These are phyloP conservation scores for Phytopythium delawarense DNA, from an alignment of 352 stramenopile species.

Conservation along the genomic window DNA sequence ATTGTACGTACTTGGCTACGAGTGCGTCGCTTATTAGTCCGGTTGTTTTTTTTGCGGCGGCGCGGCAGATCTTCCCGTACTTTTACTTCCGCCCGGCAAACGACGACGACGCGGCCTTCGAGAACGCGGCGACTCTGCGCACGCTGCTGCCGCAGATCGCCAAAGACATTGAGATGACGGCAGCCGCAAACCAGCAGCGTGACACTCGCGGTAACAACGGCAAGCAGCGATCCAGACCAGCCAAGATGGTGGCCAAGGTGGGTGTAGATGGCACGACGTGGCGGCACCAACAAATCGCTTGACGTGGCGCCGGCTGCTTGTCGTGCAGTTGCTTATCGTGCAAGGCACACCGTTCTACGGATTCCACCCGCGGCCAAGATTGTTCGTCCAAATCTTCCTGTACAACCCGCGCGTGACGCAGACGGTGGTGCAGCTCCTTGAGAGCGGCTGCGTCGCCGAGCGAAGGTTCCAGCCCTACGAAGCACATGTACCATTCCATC, in stretches of 20 bases:
- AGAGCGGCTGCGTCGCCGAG: constrained; percentile 72
- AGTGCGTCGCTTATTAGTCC: background rate
- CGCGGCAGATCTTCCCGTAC: constrained; percentile 79
- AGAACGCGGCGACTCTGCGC: constrained; percentile 54
- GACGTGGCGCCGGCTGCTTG: background rate
- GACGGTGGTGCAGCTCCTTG: constrained; percentile 76
- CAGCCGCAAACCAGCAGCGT: constrained; percentile 31
- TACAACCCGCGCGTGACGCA: constrained; percentile 72
- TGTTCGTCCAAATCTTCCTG: constrained; percentile 89
- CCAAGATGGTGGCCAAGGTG: constrained; percentile 72
- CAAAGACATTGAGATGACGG: constrained; percentile 61
- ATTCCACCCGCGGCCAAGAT: constrained; percentile 62
- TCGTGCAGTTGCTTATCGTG: constrained; percentile 77
- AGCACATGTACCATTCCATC: constrained; percentile 84
- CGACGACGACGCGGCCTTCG: constrained; percentile 47
- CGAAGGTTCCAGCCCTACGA: constrained; percentile 85
- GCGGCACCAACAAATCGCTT: background rate
- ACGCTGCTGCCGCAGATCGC: constrained; percentile 62
- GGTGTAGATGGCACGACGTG: background rate
- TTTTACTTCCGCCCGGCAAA: constrained; percentile 84
- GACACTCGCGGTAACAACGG: constrained; percentile 6
- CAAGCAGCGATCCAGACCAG: background rate
- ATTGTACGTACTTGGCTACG: background rate
- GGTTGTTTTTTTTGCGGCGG: background rate
- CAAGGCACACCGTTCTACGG: constrained; percentile 88